Evolutionary conservation across 2,329 filamentous ascomycete genomes (phyloP).

Genomic region (Ophiostoma novo-ulmi): DNA sequence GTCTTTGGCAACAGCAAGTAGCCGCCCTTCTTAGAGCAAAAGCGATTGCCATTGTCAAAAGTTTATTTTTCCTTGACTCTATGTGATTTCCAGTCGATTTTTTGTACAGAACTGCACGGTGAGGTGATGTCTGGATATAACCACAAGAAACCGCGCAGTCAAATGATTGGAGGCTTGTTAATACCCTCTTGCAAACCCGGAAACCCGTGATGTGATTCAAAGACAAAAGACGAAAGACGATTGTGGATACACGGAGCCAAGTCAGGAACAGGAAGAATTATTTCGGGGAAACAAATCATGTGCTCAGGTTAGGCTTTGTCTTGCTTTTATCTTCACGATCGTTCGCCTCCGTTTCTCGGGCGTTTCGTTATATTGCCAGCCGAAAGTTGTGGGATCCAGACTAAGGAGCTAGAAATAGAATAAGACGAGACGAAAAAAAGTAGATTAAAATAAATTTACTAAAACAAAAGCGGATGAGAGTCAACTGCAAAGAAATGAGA

Average conservation of each 20-base stretch:
- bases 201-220: neutral
- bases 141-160: neutral
- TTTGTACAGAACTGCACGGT: too few relatives aligned
- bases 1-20: neutral
- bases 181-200: neutral
- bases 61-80: too few relatives aligned
- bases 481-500: neutral
- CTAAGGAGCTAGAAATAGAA: neutral
- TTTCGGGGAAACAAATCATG: neutral
- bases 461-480: neutral
- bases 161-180: neutral
- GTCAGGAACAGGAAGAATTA: neutral
- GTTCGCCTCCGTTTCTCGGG: conserved; percentile 6
- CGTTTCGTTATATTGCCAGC: neutral
- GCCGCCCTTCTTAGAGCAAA: neutral
- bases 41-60: neutral
- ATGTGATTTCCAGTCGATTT: too few relatives aligned
- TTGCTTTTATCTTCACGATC: neutral
- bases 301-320: neutral
- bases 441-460: neutral
- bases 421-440: neutral
- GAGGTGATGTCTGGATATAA: neutral
- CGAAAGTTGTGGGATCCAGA: neutral
- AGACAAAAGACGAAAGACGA: conserved; percentile 1
- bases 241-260: neutral